phyloP scores from a whole-genome alignment of 2,329 filamentous ascomycete species.

The Phymatotrichopsis omnivora region DNA sequence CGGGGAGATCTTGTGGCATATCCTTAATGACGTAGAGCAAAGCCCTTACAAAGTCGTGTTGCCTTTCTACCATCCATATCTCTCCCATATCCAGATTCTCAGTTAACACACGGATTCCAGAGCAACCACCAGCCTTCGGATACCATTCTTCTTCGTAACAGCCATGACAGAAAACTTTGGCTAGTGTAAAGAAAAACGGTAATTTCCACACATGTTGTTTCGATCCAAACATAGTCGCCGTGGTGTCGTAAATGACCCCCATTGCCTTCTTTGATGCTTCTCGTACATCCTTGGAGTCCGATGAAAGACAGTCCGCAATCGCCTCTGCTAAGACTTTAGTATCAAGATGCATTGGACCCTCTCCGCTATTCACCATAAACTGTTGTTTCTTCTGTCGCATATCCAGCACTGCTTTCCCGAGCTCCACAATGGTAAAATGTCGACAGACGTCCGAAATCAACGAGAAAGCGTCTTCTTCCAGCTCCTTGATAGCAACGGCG shows the following conservation, averaged over 20 bases:
- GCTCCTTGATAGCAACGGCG: slow-evolving; percentile 69
- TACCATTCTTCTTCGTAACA: slow-evolving; percentile 99
- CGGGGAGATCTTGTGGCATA: slow-evolving; percentile 86
- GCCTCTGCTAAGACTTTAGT: slow-evolving; percentile 80
- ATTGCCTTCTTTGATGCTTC: slow-evolving; percentile 74
- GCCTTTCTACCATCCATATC: slow-evolving; percentile 68
- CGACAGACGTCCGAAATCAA: slow-evolving; percentile 74
- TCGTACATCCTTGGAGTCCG: slow-evolving; percentile 67
- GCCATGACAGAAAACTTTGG: slow-evolving; percentile 78
- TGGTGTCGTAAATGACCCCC: slow-evolving; percentile 64
- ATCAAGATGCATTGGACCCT: slow-evolving; percentile 79
- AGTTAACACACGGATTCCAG: slow-evolving; percentile 80
- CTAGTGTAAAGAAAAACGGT: slow-evolving; percentile 74
- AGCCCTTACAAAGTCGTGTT: slow-evolving; percentile 81
- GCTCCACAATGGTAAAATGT: slow-evolving; percentile 83
- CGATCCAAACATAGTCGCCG: slow-evolving; percentile 68
- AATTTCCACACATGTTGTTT: slow-evolving; percentile 61
- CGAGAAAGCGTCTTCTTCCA: slow-evolving; percentile 62
- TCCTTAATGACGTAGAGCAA: slow-evolving; percentile 97
- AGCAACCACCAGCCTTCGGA: slow-evolving; percentile 82
- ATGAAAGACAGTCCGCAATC: slow-evolving; percentile 79
- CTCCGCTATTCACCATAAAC: slow-evolving; percentile 77
- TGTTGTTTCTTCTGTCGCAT: slow-evolving; percentile 64
- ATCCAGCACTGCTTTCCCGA: slow-evolving; percentile 74
- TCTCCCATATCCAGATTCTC: slow-evolving; percentile 78